These are phyloP conservation scores for Diaporthe amygdali DNA, from an alignment of 2,329 filamentous ascomycete species.

Conservation along the genomic window DNA sequence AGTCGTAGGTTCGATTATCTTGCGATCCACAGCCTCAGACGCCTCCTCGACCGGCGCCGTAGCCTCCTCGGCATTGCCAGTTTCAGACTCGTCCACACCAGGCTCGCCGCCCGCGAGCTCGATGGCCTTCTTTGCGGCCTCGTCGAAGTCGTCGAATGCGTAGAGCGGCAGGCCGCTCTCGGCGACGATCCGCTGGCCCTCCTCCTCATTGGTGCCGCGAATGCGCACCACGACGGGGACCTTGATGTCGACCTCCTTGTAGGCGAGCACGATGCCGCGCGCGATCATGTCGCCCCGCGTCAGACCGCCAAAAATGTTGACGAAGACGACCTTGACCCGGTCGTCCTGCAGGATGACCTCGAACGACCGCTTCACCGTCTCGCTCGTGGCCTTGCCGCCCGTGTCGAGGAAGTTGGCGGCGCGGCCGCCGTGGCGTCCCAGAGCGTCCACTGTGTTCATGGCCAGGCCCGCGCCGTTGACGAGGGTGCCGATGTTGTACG, in stretches of 20 bases:
- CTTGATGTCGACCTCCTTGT: conserved; percentile 68
- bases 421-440: conserved; percentile 68
- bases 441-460: conserved; percentile 88
- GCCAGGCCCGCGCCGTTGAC: conserved; percentile 90
- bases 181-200: conserved; percentile 72
- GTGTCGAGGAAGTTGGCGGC: conserved; percentile 90
- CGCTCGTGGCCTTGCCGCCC: conserved; percentile 83
- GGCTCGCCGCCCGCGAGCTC: conserved; percentile 36
- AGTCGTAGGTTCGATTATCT: background rate
- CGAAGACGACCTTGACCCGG: conserved; percentile 70
- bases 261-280: conserved; percentile 73
- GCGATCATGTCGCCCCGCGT: conserved; percentile 85
- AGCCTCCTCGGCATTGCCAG: background rate
- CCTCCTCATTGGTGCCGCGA: conserved; percentile 75
- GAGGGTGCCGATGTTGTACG: conserved; percentile 75
- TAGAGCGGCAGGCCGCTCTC: conserved; percentile 71
- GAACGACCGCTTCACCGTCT: conserved; percentile 81
- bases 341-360: conserved; percentile 73
- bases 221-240: conserved; percentile 80
- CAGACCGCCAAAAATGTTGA: conserved; percentile 63
- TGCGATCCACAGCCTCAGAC: background rate
- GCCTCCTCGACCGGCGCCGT: background rate
- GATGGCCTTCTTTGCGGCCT: conserved; percentile 71
- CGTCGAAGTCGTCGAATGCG: conserved; percentile 77
- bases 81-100: background rate